Conservation (phyloP, 2,329 filamentous ascomycete genomes). For the Bipolaris bicolor region DNA sequence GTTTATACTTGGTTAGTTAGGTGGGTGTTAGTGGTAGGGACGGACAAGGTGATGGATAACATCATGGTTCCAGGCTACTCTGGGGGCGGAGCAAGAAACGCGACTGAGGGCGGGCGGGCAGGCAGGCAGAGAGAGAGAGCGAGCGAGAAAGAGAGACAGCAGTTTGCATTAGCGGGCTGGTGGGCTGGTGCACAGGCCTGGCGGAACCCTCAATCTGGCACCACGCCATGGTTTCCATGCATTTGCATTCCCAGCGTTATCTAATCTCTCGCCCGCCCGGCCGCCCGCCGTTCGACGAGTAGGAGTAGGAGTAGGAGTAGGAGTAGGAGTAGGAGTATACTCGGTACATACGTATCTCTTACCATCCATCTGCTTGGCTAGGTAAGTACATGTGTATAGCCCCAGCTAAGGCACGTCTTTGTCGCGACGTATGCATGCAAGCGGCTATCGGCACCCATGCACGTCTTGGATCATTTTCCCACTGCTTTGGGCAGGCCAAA, state of each 20-base stretch:
- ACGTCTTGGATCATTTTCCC: not conserved
- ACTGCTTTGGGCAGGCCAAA: not conserved
- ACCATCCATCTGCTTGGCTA: too few relatives aligned
- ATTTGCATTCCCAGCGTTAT: constrained; percentile 13
- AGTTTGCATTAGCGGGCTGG: constrained; percentile 19
- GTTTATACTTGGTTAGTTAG: too few relatives aligned
- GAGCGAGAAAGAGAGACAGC: constrained; percentile 1
- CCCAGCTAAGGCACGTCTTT: too few relatives aligned
- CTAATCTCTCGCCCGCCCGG: constrained; percentile 8
- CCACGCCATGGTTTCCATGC: constrained; percentile 6
- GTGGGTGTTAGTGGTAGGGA: too few relatives aligned
- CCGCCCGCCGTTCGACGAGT: not conserved
- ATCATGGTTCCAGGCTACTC: constrained; percentile 3
- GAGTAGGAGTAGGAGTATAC: too few relatives aligned
- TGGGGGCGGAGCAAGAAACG: not conserved
- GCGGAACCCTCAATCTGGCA: constrained; percentile 6
- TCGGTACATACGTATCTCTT: too few relatives aligned
- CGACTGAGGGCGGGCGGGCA: not conserved
- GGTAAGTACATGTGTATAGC: too few relatives aligned
- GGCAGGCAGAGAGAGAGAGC: not conserved
- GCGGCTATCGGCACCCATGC: not conserved
- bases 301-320: too few relatives aligned
- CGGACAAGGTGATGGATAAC: not conserved
- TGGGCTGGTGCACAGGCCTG: constrained; percentile 12
- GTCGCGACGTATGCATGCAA: too few relatives aligned